These are phyloP conservation scores for Mycosphaerelloides madeirae DNA, from an alignment of 2,329 filamentous ascomycete genomes.

Conservation along the genomic window DNA sequence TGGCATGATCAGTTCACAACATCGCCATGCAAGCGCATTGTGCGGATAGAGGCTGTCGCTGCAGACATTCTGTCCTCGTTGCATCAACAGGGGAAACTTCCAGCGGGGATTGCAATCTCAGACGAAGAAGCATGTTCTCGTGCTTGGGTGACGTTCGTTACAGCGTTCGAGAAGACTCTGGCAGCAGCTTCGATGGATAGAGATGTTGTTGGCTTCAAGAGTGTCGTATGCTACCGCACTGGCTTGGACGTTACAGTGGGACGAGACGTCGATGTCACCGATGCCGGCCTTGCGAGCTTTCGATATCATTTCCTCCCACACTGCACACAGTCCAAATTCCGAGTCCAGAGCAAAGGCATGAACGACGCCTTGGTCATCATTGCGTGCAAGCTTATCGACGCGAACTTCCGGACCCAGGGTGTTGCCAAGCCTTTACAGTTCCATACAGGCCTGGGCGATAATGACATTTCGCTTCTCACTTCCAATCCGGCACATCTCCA, in stretches of 20 bases:
- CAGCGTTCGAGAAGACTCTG: slow-evolving; percentile 52
- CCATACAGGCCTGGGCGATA: slow-evolving; percentile 77
- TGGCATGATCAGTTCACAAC: slow-evolving; percentile 65
- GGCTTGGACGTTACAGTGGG: slow-evolving; percentile 61
- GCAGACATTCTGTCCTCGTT: slow-evolving; percentile 55
- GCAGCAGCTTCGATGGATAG: slow-evolving; percentile 56
- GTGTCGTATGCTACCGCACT: slow-evolving; percentile 74
- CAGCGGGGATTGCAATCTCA: slow-evolving; percentile 25
- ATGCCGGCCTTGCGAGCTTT: slow-evolving; percentile 34
- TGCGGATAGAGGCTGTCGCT: slow-evolving; percentile 71
- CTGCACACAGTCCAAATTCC: slow-evolving; percentile 39
- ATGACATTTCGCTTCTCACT: slow-evolving; percentile 64
- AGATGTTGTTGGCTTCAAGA: slow-evolving; percentile 75
- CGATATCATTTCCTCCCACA: slow-evolving; percentile 37
- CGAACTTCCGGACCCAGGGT: slow-evolving; percentile 38
- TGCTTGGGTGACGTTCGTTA: slow-evolving; percentile 43
- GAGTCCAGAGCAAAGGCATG: slow-evolving; percentile 59
- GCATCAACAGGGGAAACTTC: slow-evolving; percentile 27
- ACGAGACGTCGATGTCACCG: slow-evolving; percentile 35
- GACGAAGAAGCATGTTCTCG: slow-evolving; percentile 29
- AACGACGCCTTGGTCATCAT: slow-evolving; percentile 67
- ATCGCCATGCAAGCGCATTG: slow-evolving; percentile 64
- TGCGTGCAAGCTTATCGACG: slow-evolving; percentile 55
- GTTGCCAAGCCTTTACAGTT: slow-evolving; percentile 72
- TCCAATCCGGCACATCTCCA: slow-evolving; percentile 74